These are phyloP conservation scores for Coriaria nepalensis DNA, from an alignment of 306 rosid genomes.

Conservation along the genomic window DNA sequence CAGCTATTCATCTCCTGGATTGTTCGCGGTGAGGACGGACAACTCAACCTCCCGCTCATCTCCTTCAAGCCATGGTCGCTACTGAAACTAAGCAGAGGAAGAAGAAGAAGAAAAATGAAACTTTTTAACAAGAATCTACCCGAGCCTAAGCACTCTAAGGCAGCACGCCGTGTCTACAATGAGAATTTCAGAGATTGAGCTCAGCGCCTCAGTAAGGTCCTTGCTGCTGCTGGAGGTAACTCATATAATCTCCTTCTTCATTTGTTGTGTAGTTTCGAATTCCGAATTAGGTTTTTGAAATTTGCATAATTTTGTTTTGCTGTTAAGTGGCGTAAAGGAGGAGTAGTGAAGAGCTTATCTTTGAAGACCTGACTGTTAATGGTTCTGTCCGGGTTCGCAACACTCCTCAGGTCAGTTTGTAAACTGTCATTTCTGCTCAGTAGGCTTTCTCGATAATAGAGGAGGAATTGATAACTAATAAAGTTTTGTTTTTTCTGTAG, in stretches of 20 bases:
- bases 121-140: conserved; percentile 9
- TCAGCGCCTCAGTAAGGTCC: conserved; percentile 82
- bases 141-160: conserved; percentile 62
- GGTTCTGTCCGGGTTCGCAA: conserved; percentile 78
- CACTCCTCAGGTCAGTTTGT: conserved; percentile 58
- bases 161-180: conserved; percentile 72
- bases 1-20: conserved; percentile 76
- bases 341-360: conserved; percentile 78
- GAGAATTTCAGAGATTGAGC: conserved; percentile 46
- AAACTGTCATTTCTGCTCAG: too few relatives aligned
- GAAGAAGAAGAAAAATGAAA: conserved; percentile 21
- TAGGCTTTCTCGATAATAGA: too few relatives aligned
- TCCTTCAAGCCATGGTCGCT: conserved; percentile 35
- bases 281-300: neutral
- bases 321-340: conserved; percentile 78
- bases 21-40: conserved; percentile 75
- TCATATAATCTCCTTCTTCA: neutral
- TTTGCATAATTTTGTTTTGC: conserved; percentile 3
- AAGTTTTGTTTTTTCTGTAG: conserved; percentile 25
- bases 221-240: conserved; percentile 87
- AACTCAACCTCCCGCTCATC: conserved; percentile 54
- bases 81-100: conserved; percentile 31
- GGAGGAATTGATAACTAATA: neutral
- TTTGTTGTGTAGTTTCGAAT: too few relatives aligned
- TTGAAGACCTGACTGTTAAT: conserved; percentile 82